Conservation (phyloP, 2,329 filamentous ascomycete genomes). For the Dactylella cylindrospora region DNA sequence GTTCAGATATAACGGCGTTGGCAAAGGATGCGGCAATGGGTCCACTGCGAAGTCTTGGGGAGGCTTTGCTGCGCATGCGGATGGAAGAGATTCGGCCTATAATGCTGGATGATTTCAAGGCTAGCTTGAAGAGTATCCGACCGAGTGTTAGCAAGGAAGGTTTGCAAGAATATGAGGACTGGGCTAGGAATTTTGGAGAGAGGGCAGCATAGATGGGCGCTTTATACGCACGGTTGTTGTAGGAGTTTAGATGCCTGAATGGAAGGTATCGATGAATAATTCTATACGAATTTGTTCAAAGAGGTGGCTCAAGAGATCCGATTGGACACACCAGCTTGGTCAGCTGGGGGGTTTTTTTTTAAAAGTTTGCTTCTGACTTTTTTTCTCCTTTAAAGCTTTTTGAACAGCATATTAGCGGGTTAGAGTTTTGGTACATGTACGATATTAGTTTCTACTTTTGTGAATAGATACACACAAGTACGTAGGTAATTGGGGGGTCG, state of each 20-base stretch:
- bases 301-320: no score
- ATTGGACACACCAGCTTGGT: no score
- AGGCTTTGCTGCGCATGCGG: conserved; percentile 82
- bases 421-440: no score
- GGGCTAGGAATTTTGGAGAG: conserved; percentile 91
- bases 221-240: conserved; percentile 51
- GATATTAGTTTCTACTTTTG: no score
- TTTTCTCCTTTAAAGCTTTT: no score
- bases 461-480: no score
- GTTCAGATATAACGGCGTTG: conserved; percentile 92
- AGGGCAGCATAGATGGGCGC: conserved; percentile 62
- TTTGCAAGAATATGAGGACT: conserved; percentile 86
- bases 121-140: conserved; percentile 79
- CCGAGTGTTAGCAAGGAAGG: conserved; percentile 86
- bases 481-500: no score
- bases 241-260: neutral
- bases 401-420: no score
- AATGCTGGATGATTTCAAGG: conserved; percentile 75
- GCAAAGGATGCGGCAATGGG: conserved; percentile 99
- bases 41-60: conserved; percentile 82
- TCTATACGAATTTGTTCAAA: no score
- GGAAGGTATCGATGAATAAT: conserved; percentile 3
- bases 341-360: no score
- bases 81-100: conserved; percentile 95
- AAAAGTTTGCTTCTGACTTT: no score